These are phyloP conservation scores for Stagonosporopsis cucurbitacearum DNA, from an alignment of 2,329 filamentous ascomycete species.

Conservation along the genomic window DNA sequence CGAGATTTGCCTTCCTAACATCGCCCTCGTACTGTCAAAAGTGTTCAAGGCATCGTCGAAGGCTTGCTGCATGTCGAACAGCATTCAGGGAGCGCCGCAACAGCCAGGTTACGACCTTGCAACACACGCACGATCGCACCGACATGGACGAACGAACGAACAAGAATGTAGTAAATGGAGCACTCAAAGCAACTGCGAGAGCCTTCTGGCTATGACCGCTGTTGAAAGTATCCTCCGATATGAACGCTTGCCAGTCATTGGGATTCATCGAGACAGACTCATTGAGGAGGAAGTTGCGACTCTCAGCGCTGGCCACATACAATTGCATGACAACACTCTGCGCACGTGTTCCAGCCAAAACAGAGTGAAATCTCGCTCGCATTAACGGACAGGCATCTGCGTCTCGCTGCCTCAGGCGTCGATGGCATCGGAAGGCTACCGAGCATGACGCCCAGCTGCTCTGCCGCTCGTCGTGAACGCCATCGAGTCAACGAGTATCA, in stretches of 20 bases:
- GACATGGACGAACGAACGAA: background rate
- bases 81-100: background rate
- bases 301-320: constrained; percentile 28
- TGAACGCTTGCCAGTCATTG: constrained; percentile 17
- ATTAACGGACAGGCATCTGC: background rate
- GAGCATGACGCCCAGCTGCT: constrained; percentile 8
- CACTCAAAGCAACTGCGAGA: constrained; percentile 42
- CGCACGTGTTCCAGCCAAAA: background rate
- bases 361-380: background rate
- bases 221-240: constrained; percentile 43
- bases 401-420: background rate
- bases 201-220: constrained; percentile 35
- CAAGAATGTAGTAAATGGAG: constrained; percentile 22
- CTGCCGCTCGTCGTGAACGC: background rate
- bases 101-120: background rate
- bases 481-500: constrained; percentile 5
- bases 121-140: background rate
- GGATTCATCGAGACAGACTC: constrained; percentile 26
- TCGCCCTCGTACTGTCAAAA: background rate
- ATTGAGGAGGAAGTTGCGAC: constrained; percentile 24
- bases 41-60: background rate
- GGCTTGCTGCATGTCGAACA: background rate
- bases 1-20: background rate
- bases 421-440: background rate
- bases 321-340: background rate